These are phyloP conservation scores for Kwoniella newhampshirensis DNA, from an alignment of 768 basidiomycete species.

Conservation along the genomic window DNA sequence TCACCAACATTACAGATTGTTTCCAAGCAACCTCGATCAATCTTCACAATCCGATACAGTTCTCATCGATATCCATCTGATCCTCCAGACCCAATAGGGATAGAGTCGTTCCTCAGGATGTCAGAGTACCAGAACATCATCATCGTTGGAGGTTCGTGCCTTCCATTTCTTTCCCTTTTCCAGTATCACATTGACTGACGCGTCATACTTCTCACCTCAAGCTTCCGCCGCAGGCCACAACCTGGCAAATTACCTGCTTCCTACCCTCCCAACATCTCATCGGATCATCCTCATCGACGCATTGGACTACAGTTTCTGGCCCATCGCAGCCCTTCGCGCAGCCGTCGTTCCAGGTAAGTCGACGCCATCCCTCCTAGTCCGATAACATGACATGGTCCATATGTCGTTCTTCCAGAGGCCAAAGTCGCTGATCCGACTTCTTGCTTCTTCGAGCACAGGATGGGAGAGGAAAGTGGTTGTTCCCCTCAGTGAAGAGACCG, in stretches of 20 bases:
- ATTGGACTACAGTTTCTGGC: constrained; percentile 36
- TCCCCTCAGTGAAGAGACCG: constrained; percentile 31
- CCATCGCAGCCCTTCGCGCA: constrained; percentile 41
- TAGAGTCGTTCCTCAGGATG: too few relatives aligned
- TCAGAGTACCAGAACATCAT: constrained; percentile 48
- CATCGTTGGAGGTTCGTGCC: constrained; percentile 47
- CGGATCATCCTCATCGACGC: constrained; percentile 49
- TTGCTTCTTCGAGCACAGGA: constrained; percentile 20
- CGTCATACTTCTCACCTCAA: constrained; percentile 10
- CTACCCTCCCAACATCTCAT: too few relatives aligned
- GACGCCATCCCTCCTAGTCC: background rate
- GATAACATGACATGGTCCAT: background rate
- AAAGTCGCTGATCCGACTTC: background rate
- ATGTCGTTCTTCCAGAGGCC: background rate
- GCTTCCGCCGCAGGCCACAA: constrained; percentile 39
- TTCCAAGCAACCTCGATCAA: too few relatives aligned
- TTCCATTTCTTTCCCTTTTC: background rate
- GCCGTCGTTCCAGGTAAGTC: constrained; percentile 44
- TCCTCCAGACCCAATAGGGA: too few relatives aligned
- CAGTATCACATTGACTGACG: background rate
- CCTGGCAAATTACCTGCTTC: constrained; percentile 33
- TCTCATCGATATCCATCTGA: too few relatives aligned
- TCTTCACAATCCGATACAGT: too few relatives aligned
- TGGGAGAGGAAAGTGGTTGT: constrained; percentile 45
- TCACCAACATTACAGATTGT: too few relatives aligned